Evolutionary conservation across 2,329 filamentous ascomycete species (phyloP).

Genomic region (Coniochaeta prunicola): DNA sequence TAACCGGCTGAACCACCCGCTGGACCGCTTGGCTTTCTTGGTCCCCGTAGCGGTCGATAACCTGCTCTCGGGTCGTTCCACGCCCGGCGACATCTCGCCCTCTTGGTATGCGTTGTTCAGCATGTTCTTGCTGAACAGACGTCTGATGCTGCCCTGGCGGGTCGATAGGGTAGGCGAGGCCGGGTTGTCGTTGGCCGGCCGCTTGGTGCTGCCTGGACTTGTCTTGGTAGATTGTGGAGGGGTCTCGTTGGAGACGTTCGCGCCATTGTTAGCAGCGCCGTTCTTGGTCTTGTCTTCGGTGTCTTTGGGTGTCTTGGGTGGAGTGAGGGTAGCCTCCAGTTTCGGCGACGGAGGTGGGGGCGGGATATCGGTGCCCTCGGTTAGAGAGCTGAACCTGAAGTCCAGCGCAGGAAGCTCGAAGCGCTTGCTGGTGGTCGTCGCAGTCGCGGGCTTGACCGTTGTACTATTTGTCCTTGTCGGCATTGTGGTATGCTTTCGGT

Average conservation of each 20-base stretch:
- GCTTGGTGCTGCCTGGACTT: conserved; percentile 33
- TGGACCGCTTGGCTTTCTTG: conserved; percentile 47
- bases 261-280: conserved; percentile 29
- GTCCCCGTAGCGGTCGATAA: conserved; percentile 35
- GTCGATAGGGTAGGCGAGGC: conserved; percentile 44
- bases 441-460: conserved; percentile 8
- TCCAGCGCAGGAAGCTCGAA: conserved; percentile 54
- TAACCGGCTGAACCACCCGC: conserved; percentile 53
- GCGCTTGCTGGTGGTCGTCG: conserved; percentile 16
- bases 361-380: conserved; percentile 54
- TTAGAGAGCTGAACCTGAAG: conserved; percentile 51
- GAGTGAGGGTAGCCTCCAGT: conserved; percentile 32
- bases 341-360: conserved; percentile 49
- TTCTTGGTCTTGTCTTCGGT: conserved; percentile 10
- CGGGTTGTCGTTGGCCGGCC: conserved; percentile 41
- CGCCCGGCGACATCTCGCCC: conserved; percentile 32
- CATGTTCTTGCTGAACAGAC: conserved; percentile 47
- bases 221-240: conserved; percentile 21
- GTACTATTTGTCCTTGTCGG: conserved; percentile 17
- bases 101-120: conserved; percentile 47
- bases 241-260: conserved; percentile 16
- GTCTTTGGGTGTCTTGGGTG: conserved; percentile 26
- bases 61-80: conserved; percentile 41
- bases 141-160: conserved; percentile 49
- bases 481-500: conserved; percentile 11